Evolutionary conservation across 202 grass and related monocot species (phyloP).

Genomic region (Schoenoplectus tabernaemontani): DNA sequence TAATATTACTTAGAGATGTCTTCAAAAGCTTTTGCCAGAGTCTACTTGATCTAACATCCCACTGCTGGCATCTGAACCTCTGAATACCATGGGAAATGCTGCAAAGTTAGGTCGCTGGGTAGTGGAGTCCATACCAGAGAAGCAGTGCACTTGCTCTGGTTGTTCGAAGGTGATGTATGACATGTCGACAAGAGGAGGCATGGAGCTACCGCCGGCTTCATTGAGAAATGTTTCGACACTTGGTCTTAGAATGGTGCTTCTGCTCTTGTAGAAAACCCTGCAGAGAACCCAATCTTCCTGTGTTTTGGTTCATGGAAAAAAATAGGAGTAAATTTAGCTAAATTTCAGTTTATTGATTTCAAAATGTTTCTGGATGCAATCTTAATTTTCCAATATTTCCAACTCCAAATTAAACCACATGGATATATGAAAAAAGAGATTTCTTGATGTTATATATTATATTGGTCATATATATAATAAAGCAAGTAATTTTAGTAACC

Average conservation of each 20-base stretch:
- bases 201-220: slow-evolving; percentile 3
- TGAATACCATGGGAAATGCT: not conserved
- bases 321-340: not conserved
- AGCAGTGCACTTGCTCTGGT: slow-evolving; percentile 16
- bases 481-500: not conserved
- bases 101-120: not conserved
- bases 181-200: slow-evolving; percentile 22
- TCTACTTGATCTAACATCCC: slow-evolving; percentile 18
- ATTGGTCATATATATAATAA: not conserved
- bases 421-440: too few species aligned
- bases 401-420: too few species aligned
- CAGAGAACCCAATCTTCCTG: slow-evolving; percentile 89
- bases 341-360: not conserved
- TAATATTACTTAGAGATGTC: slow-evolving; percentile 17
- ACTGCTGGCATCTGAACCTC: not conserved
- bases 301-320: slow-evolving; percentile 23
- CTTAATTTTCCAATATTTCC: too few species aligned
- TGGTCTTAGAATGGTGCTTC: not conserved
- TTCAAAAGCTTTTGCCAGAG: slow-evolving; percentile 23
- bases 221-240: not conserved
- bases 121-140: slow-evolving; percentile 18
- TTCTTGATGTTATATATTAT: too few species aligned
- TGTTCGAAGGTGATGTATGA: slow-evolving; percentile 25
- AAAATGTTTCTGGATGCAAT: not conserved
- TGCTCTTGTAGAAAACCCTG: slow-evolving; percentile 58